phyloP scores from a whole-genome alignment of 202 grass and related monocot species.

The Schoenoplectus tabernaemontani region DNA sequence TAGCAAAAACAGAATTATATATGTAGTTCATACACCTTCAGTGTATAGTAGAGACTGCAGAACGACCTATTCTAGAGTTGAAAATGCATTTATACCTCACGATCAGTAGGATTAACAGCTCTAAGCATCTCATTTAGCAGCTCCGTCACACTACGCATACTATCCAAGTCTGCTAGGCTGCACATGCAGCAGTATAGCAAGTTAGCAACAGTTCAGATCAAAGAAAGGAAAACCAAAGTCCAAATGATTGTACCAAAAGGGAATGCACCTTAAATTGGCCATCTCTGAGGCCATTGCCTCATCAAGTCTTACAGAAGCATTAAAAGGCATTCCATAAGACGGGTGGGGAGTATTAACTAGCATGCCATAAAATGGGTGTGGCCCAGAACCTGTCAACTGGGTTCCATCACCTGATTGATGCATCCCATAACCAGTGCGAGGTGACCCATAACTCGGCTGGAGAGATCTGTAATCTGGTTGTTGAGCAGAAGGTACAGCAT shows the following conservation, averaged over 20 bases:
- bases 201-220: background rate
- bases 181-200: slow-evolving; percentile 29
- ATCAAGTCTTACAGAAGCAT: slow-evolving; percentile 54
- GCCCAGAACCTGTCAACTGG: background rate
- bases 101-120: slow-evolving; percentile 60
- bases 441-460: slow-evolving; percentile 4
- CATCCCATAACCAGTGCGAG: slow-evolving; percentile 11
- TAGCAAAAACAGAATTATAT: slow-evolving; percentile 6
- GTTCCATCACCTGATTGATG: background rate
- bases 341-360: slow-evolving; percentile 26
- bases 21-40: background rate
- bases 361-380: slow-evolving; percentile 11
- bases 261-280: slow-evolving; percentile 40
- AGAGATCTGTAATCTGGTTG: background rate
- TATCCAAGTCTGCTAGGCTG: slow-evolving; percentile 55
- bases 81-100: slow-evolving; percentile 35
- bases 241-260: slow-evolving; percentile 2
- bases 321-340: slow-evolving; percentile 39
- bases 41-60: background rate
- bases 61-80: slow-evolving; percentile 1
- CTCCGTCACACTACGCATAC: slow-evolving; percentile 43
- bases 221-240: slow-evolving; percentile 6
- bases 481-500: background rate
- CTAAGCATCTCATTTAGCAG: slow-evolving; percentile 75
- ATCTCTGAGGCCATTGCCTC: slow-evolving; percentile 63